Evolutionary conservation across 768 basidiomycete species (phyloP), one percentile per base, ranked within the genome.

Genomic region (Pleurotus sapidus): DNA sequence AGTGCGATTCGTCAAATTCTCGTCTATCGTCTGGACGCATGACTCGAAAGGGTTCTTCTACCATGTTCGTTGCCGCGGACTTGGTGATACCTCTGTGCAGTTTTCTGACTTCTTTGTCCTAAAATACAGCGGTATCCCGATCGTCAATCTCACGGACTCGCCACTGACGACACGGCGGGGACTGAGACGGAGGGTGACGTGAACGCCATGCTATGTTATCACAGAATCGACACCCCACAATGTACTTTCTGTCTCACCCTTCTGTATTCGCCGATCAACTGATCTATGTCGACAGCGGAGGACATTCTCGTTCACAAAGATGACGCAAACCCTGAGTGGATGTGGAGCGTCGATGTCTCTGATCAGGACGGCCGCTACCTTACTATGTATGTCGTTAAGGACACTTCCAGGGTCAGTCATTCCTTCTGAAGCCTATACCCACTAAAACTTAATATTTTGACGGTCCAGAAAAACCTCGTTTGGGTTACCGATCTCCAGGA

Each of bases 31-130:
- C 24, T 93, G 91, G 92, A 85, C 85, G 3, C 82, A 84, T 56
- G 89, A 93, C 69, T 86, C 84, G 55, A 86, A 84, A 59, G 91
- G 92, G 1, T 91, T 93, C 70, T 91, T 93, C 72, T 94, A 94
- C 67, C 91, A 92, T 76, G 77, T 77, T 61, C 17, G 59, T 58
- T 27, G 42, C 9, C 30, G 30, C 30, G 30, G 30, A 34, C 30
- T 25, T 77, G 77, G 49, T 18, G 70, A 65, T 6, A 9, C 47
- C 42, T 48, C 30, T 11, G 27, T n/a, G 34, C 34, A 37, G 49
- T 58, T 42, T 34, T 46, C 20, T 23, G 56, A 46, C 48, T 48
- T 25, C 59, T 43, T 18, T 0, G 23, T 15, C 24, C 37, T 39
- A 23, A 34, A 34, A 34, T 34, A 34, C 58, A 80, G 77, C 81